phyloP scores from a whole-genome alignment of 2,329 filamentous ascomycete species.

The Colletotrichum chlorophyti region DNA sequence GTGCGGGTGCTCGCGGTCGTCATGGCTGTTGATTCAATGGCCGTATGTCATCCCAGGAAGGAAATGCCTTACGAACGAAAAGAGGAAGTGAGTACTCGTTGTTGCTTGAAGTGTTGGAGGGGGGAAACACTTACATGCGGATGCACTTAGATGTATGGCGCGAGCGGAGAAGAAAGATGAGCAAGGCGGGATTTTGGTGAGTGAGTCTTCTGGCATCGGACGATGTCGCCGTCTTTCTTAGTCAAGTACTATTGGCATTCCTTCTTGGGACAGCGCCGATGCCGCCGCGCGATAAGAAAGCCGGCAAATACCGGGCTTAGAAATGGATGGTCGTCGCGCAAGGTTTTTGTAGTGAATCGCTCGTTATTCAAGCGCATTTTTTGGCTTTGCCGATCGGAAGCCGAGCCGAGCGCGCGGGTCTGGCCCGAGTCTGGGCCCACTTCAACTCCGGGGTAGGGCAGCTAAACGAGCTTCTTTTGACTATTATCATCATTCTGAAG shows the following conservation, averaged over 20 bases:
- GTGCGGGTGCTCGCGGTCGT: background rate
- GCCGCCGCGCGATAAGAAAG: background rate
- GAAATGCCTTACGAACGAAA: too few species aligned
- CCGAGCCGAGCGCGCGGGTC: constrained; percentile 4
- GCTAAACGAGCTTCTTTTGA: background rate
- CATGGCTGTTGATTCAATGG: background rate
- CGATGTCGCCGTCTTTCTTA: background rate
- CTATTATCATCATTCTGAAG: too few species aligned
- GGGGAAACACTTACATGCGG: background rate
- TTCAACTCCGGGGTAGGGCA: background rate
- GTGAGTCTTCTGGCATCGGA: background rate
- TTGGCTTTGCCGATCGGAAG: background rate
- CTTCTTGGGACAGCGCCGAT: background rate
- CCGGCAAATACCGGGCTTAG: background rate
- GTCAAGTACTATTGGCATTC: background rate
- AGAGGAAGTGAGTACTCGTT: too few species aligned
- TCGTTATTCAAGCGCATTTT: background rate
- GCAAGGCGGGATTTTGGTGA: background rate
- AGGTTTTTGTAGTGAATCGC: background rate
- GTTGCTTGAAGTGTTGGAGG: too few species aligned
- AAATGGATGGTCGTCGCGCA: background rate
- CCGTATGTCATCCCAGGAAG: background rate
- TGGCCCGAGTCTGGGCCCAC: background rate
- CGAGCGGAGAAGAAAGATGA: background rate
- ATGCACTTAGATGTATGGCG: background rate